Evolutionary conservation across 192 early-diverging fungal genomes (phyloP).

Genomic region (Coemansia nantahalensis): DNA sequence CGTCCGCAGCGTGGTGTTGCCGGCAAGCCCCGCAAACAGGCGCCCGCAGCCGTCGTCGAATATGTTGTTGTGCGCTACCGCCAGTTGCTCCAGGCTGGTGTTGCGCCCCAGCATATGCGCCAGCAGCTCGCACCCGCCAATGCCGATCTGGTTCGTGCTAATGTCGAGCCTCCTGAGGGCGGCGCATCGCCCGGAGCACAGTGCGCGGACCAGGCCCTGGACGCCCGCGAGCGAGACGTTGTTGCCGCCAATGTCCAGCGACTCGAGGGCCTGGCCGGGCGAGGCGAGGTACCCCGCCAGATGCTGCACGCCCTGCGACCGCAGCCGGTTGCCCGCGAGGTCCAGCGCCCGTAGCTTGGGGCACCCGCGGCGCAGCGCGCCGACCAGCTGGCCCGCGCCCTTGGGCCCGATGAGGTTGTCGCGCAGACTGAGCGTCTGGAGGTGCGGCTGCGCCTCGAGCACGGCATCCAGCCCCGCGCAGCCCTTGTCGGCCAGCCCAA

Average conservation of each 20-base stretch:
- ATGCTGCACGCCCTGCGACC: slow-evolving; percentile 7
- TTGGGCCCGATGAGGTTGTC: slow-evolving; percentile 20
- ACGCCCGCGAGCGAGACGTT: slow-evolving; percentile 17
- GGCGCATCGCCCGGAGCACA: background rate
- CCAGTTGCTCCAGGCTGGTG: slow-evolving; percentile 9
- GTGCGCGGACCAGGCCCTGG: slow-evolving; percentile 2
- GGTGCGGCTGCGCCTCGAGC: slow-evolving; percentile 20
- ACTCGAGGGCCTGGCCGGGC: slow-evolving; percentile 5
- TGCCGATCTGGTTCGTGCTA: slow-evolving; percentile 34
- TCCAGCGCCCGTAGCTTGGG: slow-evolving; percentile 12
- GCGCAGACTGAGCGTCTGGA: slow-evolving; percentile 21
- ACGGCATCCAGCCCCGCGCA: slow-evolving; percentile 14
- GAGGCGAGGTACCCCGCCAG: slow-evolving; percentile 12
- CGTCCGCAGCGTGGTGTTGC: slow-evolving; percentile 12
- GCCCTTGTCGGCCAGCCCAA: slow-evolving; percentile 15
- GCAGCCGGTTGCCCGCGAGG: slow-evolving; percentile 28
- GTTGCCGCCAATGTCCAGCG: slow-evolving; percentile 30
- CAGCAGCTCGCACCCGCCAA: slow-evolving; percentile 12
- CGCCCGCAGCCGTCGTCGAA: slow-evolving; percentile 27
- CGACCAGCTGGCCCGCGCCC: slow-evolving; percentile 4
- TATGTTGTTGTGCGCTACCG: slow-evolving; percentile 27
- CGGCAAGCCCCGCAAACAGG: slow-evolving; percentile 11
- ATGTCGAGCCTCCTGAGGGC: slow-evolving; percentile 13
- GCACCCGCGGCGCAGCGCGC: slow-evolving; percentile 11
- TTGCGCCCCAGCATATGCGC: slow-evolving; percentile 13